A percentile compares a stretch with the other conserved stretches of the same genome.
phyloP scores from a whole-genome alignment of 306 rosid species.

The Acacia acuminata region DNA sequence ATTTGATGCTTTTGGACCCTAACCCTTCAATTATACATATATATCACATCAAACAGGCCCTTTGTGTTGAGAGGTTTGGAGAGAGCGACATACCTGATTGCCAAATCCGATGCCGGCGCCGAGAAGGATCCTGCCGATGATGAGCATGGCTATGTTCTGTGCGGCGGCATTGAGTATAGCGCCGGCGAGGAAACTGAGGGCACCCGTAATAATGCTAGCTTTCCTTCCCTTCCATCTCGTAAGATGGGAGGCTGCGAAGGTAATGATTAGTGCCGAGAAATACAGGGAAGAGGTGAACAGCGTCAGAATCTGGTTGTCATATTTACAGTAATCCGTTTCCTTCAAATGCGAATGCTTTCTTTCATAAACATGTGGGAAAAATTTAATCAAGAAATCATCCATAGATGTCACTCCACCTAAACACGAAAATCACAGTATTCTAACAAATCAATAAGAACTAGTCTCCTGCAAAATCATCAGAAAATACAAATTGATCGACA shows the following conservation, averaged over 20 bases:
- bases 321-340: constrained; percentile 78
- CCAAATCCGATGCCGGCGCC: constrained; percentile 70
- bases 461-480: too few species aligned
- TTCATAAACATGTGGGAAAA: constrained; percentile 61
- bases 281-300: constrained; percentile 73
- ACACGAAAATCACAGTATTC: neutral
- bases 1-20: too few species aligned
- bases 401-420: constrained; percentile 79
- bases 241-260: constrained; percentile 60
- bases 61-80: neutral
- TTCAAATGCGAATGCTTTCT: constrained; percentile 36
- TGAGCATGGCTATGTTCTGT: constrained; percentile 53
- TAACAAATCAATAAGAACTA: neutral
- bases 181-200: constrained; percentile 59
- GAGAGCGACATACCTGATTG: constrained; percentile 52
- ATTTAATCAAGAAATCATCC: constrained; percentile 70
- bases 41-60: too few species aligned
- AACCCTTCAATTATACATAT: too few species aligned
- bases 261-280: constrained; percentile 63
- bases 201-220: constrained; percentile 63
- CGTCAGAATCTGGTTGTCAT: constrained; percentile 61
- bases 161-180: constrained; percentile 59
- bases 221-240: constrained; percentile 60
- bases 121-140: constrained; percentile 58
- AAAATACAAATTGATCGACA: too few species aligned